Evolutionary conservation across 768 basidiomycete genomes (phyloP), one percentile per base, ranked within the genome.

Genomic region (Lactarius pseudohatsudake): DNA sequence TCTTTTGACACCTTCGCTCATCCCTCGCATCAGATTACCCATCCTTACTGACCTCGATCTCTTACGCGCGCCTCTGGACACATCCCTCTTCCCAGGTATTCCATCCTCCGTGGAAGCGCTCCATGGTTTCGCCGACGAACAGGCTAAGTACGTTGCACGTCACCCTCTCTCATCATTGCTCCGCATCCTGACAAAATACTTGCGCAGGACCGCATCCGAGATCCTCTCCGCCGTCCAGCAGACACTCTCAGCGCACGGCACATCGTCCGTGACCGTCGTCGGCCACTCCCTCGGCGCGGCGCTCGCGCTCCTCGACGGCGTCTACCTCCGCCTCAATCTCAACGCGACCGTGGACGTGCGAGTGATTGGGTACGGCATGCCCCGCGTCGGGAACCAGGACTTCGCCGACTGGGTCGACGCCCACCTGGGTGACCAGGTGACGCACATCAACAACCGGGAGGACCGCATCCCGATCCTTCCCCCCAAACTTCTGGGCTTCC

Each of bases 81-180:
- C 80, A 0, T 70, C 76, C 0, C 77, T 85, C 9, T 87, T 87
- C 76, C 84, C 84, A 0, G 84, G 84, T 2, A 59, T 87, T 7
- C 71, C 72, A 55, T 78, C 80, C 4, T 61, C 69, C 15, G 75
- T 86, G 2, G 11, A 78, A 67, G 79, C 77, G 5, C 86, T 86
- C 66, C 64, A 63, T 36, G 86, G 86, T 1, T 87, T 87, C 67
- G 72, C 62, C 15, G 69, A 70, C 1, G 78, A 76, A 4, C 85
- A 86, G 5, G 77, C 81, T 4, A 65, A 58, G 85, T 85, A 70
- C 34, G 78, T 65, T n/a, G 5, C 26, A 30, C 9, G 9, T 22
- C 0, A 57, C 28, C 9, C 28, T 16, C n/a, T 36, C 40, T 36
- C 10, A 53, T 7, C n/a, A 15, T 30, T 38, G 10, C 10, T 26